Evolutionary conservation across 2,329 filamentous ascomycete species (phyloP).

Genomic region (Leptographium flavum): DNA sequence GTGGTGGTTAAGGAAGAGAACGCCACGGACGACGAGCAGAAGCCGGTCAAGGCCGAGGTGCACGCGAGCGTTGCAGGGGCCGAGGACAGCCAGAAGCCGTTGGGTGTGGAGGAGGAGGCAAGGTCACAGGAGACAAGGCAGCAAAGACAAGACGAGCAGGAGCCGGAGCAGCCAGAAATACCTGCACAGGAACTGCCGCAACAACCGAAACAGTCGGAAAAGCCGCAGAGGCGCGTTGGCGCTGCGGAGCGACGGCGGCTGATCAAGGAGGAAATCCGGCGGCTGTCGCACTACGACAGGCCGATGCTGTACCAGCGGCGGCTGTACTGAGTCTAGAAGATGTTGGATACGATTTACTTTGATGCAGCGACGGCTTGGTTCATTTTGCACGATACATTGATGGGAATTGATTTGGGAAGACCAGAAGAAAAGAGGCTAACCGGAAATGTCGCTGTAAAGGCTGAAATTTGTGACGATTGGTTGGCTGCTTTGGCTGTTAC

Average conservation of each 20-base stretch:
- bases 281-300: slow-evolving; percentile 10
- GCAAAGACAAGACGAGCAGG: neutral
- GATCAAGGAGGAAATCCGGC: slow-evolving; percentile 19
- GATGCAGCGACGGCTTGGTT: neutral
- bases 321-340: slow-evolving; percentile 25
- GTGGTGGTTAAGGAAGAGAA: slow-evolving; percentile 24
- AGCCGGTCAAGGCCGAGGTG: slow-evolving; percentile 21
- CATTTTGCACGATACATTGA: too few relatives aligned
- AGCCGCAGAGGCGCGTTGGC: slow-evolving; percentile 30
- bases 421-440: too few relatives aligned
- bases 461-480: too few relatives aligned
- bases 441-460: too few relatives aligned
- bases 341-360: neutral
- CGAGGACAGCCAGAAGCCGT: neutral
- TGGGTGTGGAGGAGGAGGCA: neutral
- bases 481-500: too few relatives aligned
- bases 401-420: too few relatives aligned
- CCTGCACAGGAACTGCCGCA: slow-evolving; percentile 6
- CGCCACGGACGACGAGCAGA: neutral
- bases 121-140: slow-evolving; percentile 5
- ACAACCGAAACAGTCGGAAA: neutral
- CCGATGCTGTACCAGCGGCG: slow-evolving; percentile 40
- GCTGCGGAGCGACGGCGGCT: slow-evolving; percentile 37
- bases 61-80: slow-evolving; percentile 14
- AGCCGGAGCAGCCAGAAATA: too few relatives aligned